Evolutionary conservation across 768 basidiomycete genomes (phyloP), one percentile per base, ranked within the genome.

Genomic region (Trametes cubensis): DNA sequence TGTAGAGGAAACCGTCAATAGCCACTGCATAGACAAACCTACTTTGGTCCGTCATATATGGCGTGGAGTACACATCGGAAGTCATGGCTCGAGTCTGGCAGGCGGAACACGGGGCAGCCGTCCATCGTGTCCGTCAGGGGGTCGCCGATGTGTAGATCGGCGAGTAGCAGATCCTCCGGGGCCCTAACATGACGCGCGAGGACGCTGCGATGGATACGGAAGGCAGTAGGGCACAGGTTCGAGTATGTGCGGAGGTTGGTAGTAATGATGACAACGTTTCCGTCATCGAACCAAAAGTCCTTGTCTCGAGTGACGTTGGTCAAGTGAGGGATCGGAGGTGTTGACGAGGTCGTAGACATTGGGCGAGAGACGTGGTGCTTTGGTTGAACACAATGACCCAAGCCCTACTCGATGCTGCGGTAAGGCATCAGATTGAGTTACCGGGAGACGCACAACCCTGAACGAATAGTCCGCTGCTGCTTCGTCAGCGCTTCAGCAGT

Each of bases 201-300:
- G 39, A 58, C 57, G 26, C 57, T 34, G 6, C 28, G 15, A 18
- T 58, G 57, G 20, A 58, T n/a, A 14, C 58, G 49, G 21, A 51
- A 58, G 2, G 40, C 49, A 11, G 20, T 34, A 6, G 34, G 34
- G 10, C 34, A 11, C 34, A 34, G 34, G 34, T 34, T 2, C 10
- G 34, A 34, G 34, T 34, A 6, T 11, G 6, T 34, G 34, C 34
- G 6, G 34, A 11, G 10, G 38, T 54, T 7, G 18, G 41, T 23
- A 8, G 85, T 80, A 47, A 88, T 72, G 56, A 90, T 78, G 50
- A 89, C 76, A 45, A 89, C 74, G 66, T 89, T 90, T 10, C 89
- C 89, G 66, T 91, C 89, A 0, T 73, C 64, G 69, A 90, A 89
- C 87, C 87, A 90, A 67, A n/a, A 21, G 18, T 17, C 34, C 4